Percentiles rank a stretch among this genome's conserved stretches.
These are phyloP conservation scores for Neurospora sp. DNA, from an alignment of 495 filamentous ascomycete species.

Conservation along the genomic window DNA sequence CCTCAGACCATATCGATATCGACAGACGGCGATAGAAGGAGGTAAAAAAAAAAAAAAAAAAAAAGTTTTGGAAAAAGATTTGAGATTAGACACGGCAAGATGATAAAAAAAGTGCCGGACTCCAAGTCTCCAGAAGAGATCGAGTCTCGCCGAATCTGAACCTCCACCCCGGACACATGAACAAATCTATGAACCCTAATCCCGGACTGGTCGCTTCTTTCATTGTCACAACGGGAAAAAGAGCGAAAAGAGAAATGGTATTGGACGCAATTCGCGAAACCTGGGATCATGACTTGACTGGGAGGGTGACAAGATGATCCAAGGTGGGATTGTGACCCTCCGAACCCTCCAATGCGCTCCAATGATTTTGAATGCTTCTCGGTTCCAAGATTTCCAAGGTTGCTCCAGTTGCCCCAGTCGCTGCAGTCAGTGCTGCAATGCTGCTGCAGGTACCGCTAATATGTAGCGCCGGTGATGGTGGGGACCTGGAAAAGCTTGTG, in stretches of 20 bases:
- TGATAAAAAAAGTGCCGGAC: background rate
- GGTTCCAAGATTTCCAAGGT: background rate
- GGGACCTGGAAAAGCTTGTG: background rate
- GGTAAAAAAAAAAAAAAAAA: background rate
- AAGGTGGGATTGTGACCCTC: background rate
- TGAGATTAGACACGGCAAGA: background rate
- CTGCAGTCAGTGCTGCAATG: background rate
- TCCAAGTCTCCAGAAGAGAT: background rate
- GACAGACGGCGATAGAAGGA: background rate
- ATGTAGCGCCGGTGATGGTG: background rate
- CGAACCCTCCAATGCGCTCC: background rate
- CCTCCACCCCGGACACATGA: background rate
- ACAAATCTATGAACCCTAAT: background rate
- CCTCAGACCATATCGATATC: background rate
- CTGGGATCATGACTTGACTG: background rate
- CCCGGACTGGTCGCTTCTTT: background rate
- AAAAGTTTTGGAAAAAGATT: background rate
- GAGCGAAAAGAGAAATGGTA: background rate
- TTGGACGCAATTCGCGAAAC: background rate
- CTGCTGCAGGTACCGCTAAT: background rate
- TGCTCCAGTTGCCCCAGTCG: background rate
- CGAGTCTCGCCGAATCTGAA: background rate
- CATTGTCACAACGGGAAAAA: background rate
- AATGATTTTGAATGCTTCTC: background rate
- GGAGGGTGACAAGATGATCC: background rate